These are phyloP conservation scores for Penicillium rolfsii DNA, from an alignment of 2,329 filamentous ascomycete genomes.

Conservation along the genomic window DNA sequence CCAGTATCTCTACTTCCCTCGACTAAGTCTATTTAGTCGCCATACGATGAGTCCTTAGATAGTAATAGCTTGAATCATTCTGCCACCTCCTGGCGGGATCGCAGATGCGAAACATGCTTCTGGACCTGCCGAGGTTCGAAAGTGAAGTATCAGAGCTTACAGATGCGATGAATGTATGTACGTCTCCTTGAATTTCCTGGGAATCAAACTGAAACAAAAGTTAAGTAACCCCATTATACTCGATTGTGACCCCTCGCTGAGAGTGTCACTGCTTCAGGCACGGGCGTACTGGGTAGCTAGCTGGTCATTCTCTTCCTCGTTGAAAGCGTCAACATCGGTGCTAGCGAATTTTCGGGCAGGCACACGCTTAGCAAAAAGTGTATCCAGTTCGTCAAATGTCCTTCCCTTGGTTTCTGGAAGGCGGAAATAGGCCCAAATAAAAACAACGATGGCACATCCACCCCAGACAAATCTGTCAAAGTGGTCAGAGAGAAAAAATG, in stretches of 20 bases:
- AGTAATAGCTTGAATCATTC: not conserved
- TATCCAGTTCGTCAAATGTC: not conserved
- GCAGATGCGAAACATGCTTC: not conserved
- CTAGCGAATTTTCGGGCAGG: not conserved
- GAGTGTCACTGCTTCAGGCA: not conserved
- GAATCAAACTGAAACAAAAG: too few species aligned
- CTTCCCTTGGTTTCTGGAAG: not conserved
- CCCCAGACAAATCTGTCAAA: not conserved
- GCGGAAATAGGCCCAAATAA: not conserved
- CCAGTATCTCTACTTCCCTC: not conserved
- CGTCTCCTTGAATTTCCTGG: not conserved
- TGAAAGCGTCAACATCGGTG: not conserved
- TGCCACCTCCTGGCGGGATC: not conserved
- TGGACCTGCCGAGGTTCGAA: not conserved
- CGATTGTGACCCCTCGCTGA: not conserved
- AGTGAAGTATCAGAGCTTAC: not conserved
- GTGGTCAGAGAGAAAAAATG: not conserved
- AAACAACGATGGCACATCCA: not conserved
- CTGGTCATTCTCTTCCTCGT: not conserved
- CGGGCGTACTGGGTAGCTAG: not conserved
- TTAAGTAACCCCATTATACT: too few species aligned
- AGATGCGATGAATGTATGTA: not conserved
- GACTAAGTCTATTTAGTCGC: not conserved
- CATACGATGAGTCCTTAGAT: not conserved
- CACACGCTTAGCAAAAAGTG: not conserved